Evolutionary conservation across 2,329 filamentous ascomycete species (phyloP), one percentile per base, ranked within the genome.

Genomic region (Fusarium hostae): DNA sequence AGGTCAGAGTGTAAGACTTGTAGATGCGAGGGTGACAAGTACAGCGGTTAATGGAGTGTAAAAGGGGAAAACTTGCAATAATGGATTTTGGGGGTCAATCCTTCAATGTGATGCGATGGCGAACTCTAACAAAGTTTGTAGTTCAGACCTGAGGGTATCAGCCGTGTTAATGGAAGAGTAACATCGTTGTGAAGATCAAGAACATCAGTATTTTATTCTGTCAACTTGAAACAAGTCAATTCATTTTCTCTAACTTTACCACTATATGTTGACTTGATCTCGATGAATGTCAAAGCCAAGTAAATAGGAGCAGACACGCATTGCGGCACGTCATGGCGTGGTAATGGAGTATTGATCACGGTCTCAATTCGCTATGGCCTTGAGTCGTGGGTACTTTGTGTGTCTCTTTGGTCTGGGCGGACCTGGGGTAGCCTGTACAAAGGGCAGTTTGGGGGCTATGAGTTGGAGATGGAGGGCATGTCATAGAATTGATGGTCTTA

Each of bases 311-410:
- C 28, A 59, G 7, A 35, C 35, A 24, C 24, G 32, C 54, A 56
- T 34, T 56, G 28, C n/a, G n/a, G 63, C 62, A 61, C 64, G 64
- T 66, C 64, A 66, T 66, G 34, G 16, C 3, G 15, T n/a, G 24
- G 20, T 51, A 24, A 56, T 52, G 30, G 30, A 52, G 64, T 30
- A 66, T 30, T 40, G 15, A 37, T 59, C 45, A 34, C 9, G 20
- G 16, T 45, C 34, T 51, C 63, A 9, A 68, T 68, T 56, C 65
- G 65, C 24, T 63, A 9, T 5, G 18, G 6, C 3, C 22, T n/a
- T 32, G 5, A 4, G 63, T 66, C 41, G n/a, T 40, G 15, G 24
- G 40, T 62, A 66, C 63, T 12, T 67, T 3, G 2, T 3, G 1
- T 22, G 0, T 10, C 5, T 8, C 10, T 5, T 26, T 5, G n/a